phyloP scores from a whole-genome alignment of 495 filamentous ascomycete species.

The Ascodesmis nigricans region DNA sequence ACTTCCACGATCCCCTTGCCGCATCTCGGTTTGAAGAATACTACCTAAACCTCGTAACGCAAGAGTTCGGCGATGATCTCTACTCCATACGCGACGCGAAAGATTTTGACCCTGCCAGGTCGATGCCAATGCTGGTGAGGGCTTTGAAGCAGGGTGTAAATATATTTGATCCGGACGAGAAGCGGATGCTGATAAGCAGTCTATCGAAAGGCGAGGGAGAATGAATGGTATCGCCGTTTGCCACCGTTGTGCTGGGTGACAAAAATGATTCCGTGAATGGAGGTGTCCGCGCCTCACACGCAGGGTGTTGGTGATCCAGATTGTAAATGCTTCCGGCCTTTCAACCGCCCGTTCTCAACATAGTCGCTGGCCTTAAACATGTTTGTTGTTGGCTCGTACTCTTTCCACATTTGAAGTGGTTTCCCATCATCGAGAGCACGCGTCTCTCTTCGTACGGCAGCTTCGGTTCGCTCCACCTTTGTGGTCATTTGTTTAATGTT shows the following conservation, averaged over 20 bases:
- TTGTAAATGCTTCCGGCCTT: conserved; percentile 5
- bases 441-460: conserved; percentile 17
- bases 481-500: conserved; percentile 18
- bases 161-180: conserved; percentile 17
- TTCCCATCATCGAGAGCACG: conserved; percentile 16
- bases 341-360: conserved; percentile 16
- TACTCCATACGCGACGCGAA: conserved; percentile 40
- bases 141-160: conserved; percentile 40
- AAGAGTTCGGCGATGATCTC: conserved; percentile 49
- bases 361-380: conserved; percentile 18
- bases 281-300: too few relatives aligned
- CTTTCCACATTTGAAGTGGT: conserved; percentile 18
- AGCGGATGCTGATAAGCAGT: conserved; percentile 4
- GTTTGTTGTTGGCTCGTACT: conserved; percentile 6
- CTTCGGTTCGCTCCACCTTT: conserved; percentile 19
- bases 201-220: too few relatives aligned
- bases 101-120: conserved; percentile 39
- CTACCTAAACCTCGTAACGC: conserved; percentile 42
- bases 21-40: conserved; percentile 33
- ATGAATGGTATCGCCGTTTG: too few relatives aligned
- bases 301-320: neutral
- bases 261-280: too few relatives aligned
- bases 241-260: too few relatives aligned
- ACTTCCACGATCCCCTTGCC: conserved; percentile 24
- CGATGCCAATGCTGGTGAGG: conserved; percentile 37